Base-by-base conservation (phyloP, 352 stramenopile species). In the Aphanomyces invadans region DNA sequence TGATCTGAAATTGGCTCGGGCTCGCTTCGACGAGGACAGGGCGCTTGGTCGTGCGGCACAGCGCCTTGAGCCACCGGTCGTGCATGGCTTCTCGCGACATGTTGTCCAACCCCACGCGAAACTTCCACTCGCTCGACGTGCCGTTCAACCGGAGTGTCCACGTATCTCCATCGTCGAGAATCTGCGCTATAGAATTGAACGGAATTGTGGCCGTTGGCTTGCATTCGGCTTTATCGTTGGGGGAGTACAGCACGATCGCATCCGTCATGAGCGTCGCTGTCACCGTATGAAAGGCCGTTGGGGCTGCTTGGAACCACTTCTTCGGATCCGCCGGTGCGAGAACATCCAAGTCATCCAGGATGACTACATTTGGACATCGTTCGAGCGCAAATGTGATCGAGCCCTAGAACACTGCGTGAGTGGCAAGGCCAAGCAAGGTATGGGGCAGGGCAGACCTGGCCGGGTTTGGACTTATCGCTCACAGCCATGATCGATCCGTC, bases 41-140 rank as follows among this genome's bases (percentile, higher is more conserved):
- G 32, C 55, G 55, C n/a, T 29, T 32, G 31, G 55, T 64, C 21
- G 55, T 46, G 2, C 55, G 55, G n/a, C 55, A 36, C 4, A 64
- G 55, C 36, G 55, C 55, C 28, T 64, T 64, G 55, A 64, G 31
- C 55, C 55, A 64, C 12, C 31, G 55, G 15, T 45, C 38, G 36
- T 64, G 55, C 36, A 23, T 15, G 19, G 12, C 7, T 10, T 45
- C 36, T 4, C 55, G 32, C 11, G 17, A 2, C 4, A 19, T 23
- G 33, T 23, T 7, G 21, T 10, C 21, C n/a, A 51, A 64, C 11
- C 46, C 55, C 17, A 49, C 38, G 55, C 55, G 55, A 38, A 64
- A 64, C 19, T 15, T 42, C 55, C 55, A 64, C 36, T 5, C 55
- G 23, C n/a, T n/a, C n/a, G n/a, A n/a, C n/a, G 21, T 17, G 5